Base-by-base conservation (phyloP, 1,284 basidiomycete species). In the Hortiboletus rubellus region DNA sequence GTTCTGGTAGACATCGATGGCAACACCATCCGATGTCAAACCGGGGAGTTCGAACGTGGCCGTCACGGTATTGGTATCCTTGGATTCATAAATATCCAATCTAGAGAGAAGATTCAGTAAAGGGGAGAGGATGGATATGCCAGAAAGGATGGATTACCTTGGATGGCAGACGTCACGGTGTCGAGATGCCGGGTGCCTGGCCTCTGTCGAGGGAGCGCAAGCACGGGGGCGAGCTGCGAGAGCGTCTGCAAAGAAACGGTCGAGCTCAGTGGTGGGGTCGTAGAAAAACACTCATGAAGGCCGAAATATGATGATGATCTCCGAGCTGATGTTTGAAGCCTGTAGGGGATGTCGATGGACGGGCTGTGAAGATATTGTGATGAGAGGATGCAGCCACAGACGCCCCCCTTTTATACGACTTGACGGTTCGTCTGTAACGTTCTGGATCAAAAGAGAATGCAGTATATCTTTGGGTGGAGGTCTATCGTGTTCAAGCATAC, bases 11-110 rank as follows among this genome's bases (percentile, higher is more conserved):
- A 79, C 58, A 22, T 76, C 69, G 55, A 81, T 72, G 33, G 68
- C 52, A 18, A 80, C 65, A 52, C 75, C 68, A 33, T 79, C 74
- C 41, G 77, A 75, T 33, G 66, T 71, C 42, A 79, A 46, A 6
- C 79, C 79, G 1, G 80, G 78, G 5, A 82, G 65, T 62, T 82
- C 78, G 59, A 81, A 74, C 0, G 73, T 66, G 15, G 74, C 76
- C 4, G 71, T 76, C 30, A 79, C 70, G n/a, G 63, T 61, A 52
- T 78, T 76, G 34, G 63, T 50, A 15, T 75, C 68, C 6, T 65
- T 55, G 52, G 75, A 66, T 56, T 77, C 76, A 52, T 69, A 61
- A 14, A 72, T 57, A 51, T 72, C 72, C 65, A 69, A 72, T 67
- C 66, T 75, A 40, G 3, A 24, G 24, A 45, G 6, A 15, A 5